Evolutionary conservation across 2,329 filamentous ascomycete species (phyloP), one percentile per base, ranked within the genome.

Genomic region (Monosporascus cannonballus): DNA sequence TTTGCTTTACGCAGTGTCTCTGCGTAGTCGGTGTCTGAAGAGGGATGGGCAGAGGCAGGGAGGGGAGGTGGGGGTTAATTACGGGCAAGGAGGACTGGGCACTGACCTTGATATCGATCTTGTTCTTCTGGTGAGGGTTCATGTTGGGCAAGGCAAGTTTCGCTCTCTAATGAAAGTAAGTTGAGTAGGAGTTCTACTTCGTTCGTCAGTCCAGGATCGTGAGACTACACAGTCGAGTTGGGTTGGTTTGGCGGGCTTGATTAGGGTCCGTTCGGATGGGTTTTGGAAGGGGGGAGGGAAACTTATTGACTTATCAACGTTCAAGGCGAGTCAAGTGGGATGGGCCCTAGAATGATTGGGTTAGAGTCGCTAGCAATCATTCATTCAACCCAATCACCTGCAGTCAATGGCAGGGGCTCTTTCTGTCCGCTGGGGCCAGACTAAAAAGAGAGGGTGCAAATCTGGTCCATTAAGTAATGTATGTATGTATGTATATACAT

Each of bases 61-160:
- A 46, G 48, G 49, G 25, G 49, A 51, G 51, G 50, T 50, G 50
- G 47, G 48, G 51, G 57, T 56, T 53, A 42, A 25, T 47, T 20
- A 46, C 47, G 50, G 39, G 52, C 51, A 52, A 38, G 51, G 50
- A 52, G 53, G 47, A 42, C 39, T 49, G 60, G 46, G 53, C 58
- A 82, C 89, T 77, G 77, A 96, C 94, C 79, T 83, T 92, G 75
- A 96, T 81, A 75, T 99, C 94, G 67, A 97, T 82, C 80, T 99
- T 97, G 81, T 96, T 96, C 82, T 96, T 92, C 80, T 96, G 90
- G 72, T 92, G 90, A 64, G 93, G 93, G 73, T 96, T 96, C 90
- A 97, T 95, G 60, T 64, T 78, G 72, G 56, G 14, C 22, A 8
- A 41, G 18, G 18, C 18, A 18, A 2, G 38, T 41, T 20, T 41